phyloP scores from a whole-genome alignment of 1,284 basidiomycete genomes.

The Cronartium quercuum region DNA sequence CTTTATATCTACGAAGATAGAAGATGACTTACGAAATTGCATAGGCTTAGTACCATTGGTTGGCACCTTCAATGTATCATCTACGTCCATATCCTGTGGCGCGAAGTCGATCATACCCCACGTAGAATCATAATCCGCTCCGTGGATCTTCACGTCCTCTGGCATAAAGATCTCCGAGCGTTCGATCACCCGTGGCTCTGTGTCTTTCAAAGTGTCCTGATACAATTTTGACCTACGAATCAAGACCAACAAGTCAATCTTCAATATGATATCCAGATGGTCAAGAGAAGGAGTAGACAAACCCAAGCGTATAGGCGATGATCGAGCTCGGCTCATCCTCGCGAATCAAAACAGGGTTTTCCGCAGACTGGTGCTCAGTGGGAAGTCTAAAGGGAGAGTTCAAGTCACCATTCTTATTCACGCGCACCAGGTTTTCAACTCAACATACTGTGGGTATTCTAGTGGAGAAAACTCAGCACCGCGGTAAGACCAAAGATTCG shows the following conservation, averaged over 20 bases:
- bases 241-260: neutral
- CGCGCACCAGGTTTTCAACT: neutral
- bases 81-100: slow-evolving; percentile 54
- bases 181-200: slow-evolving; percentile 52
- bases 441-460: slow-evolving; percentile 55
- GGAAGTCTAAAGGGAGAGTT: slow-evolving; percentile 13
- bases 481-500: slow-evolving; percentile 58
- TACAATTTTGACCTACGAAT: slow-evolving; percentile 60
- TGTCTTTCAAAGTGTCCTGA: slow-evolving; percentile 51
- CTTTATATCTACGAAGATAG: neutral
- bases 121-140: slow-evolving; percentile 40
- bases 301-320: slow-evolving; percentile 75
- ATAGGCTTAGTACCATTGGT: slow-evolving; percentile 38
- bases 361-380: slow-evolving; percentile 65
- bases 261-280: neutral
- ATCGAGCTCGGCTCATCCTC: slow-evolving; percentile 98
- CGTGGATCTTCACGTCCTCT: slow-evolving; percentile 69
- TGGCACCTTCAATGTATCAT: slow-evolving; percentile 56
- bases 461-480: slow-evolving; percentile 55
- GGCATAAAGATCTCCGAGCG: slow-evolving; percentile 63
- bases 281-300: neutral
- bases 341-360: slow-evolving; percentile 88
- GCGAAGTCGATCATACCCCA: slow-evolving; percentile 43
- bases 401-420: neutral
- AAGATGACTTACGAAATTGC: slow-evolving; percentile 35